Evolutionary conservation across 768 basidiomycete genomes (phyloP).

Genomic region (Ramaria rubella): DNA sequence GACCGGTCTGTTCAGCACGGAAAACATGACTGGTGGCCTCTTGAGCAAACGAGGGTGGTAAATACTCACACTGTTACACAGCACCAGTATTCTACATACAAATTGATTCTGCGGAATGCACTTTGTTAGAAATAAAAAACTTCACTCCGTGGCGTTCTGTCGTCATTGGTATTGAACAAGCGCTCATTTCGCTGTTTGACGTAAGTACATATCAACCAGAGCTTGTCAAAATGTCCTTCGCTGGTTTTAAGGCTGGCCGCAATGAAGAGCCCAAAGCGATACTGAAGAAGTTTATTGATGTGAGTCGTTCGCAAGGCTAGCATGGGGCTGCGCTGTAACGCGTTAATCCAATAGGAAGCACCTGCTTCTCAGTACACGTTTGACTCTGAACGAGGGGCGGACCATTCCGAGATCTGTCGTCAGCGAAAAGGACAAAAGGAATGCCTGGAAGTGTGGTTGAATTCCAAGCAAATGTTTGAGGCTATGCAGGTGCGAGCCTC

Average conservation of each 20-base stretch:
- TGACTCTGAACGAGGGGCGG: slow-evolving; percentile 52
- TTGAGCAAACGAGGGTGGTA: slow-evolving; percentile 65
- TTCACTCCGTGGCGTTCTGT: too few relatives aligned
- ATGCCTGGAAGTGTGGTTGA: slow-evolving; percentile 58
- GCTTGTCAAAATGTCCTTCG: too few relatives aligned
- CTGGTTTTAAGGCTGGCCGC: too few relatives aligned
- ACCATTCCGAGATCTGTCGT: slow-evolving; percentile 54
- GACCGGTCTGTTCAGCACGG: slow-evolving; percentile 37
- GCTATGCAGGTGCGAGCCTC: slow-evolving; percentile 57
- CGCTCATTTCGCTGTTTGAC: too few relatives aligned
- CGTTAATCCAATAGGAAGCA: slow-evolving; percentile 15
- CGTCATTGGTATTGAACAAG: too few relatives aligned
- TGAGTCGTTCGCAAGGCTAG: slow-evolving; percentile 11
- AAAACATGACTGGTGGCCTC: slow-evolving; percentile 63
- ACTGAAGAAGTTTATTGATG: slow-evolving; percentile 33
- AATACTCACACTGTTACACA: too few relatives aligned
- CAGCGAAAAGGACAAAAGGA: slow-evolving; percentile 33
- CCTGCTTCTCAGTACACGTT: slow-evolving; percentile 42
- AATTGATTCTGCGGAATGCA: too few relatives aligned
- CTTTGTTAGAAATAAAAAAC: too few relatives aligned
- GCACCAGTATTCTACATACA: too few relatives aligned
- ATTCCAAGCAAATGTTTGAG: slow-evolving; percentile 54
- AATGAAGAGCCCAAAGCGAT: slow-evolving; percentile 23
- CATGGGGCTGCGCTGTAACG: slow-evolving; percentile 19
- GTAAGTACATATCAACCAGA: too few relatives aligned